Conservation (phyloP, 1,284 basidiomycete species). For the Neonothopanus nambi region DNA sequence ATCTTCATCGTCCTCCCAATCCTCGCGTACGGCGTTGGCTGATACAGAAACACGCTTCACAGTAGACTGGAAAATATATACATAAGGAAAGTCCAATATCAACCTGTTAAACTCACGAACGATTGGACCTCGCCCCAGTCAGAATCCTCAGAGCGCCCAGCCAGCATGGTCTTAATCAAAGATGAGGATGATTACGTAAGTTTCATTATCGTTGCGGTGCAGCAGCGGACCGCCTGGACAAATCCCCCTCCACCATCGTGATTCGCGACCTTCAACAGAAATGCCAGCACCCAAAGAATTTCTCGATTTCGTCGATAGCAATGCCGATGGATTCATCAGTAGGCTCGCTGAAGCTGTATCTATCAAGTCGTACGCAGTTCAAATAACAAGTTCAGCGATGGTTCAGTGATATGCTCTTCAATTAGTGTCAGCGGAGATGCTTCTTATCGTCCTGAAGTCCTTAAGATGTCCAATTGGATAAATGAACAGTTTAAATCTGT, state of each 20-base stretch:
- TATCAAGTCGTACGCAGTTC: conserved; percentile 74
- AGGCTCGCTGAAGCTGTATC: conserved; percentile 83
- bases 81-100: neutral
- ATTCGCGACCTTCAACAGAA: neutral
- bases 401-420: neutral
- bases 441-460: conserved; percentile 71
- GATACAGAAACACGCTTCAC: conserved; percentile 4
- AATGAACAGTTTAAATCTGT: conserved; percentile 69
- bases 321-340: conserved; percentile 75
- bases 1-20: conserved; percentile 38
- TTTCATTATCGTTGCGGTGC: too few relatives aligned
- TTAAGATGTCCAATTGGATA: conserved; percentile 84
- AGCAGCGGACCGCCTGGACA: too few relatives aligned
- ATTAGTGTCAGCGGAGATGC: conserved; percentile 68
- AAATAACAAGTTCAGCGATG: conserved; percentile 3
- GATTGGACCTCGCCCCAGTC: conserved; percentile 9
- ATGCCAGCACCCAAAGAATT: conserved; percentile 50
- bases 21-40: conserved; percentile 14
- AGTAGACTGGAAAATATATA: neutral
- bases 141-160: conserved; percentile 1
- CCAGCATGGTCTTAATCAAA: neutral
- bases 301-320: conserved; percentile 60
- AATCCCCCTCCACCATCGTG: too few relatives aligned
- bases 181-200: too few relatives aligned
- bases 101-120: neutral